Conservation (phyloP, 208 protist genomes). For the Wallacemonas collosoma region DNA sequence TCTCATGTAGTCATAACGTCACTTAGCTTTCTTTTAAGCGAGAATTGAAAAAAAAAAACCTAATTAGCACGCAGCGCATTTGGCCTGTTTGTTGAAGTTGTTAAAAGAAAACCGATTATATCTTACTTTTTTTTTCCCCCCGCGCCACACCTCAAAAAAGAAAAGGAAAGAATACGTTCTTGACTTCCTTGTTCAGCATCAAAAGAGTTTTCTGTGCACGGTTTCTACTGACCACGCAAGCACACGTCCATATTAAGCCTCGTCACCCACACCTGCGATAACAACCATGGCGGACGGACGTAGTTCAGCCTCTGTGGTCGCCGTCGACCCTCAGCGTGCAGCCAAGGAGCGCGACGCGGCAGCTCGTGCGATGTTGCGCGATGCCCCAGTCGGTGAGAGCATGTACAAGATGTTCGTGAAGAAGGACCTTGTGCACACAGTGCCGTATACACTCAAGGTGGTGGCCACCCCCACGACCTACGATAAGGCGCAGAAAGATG, state of each 20-base stretch:
- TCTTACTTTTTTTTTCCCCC: neutral
- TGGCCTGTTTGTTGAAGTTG: constrained; percentile 10
- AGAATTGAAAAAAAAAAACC: neutral
- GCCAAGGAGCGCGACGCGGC: constrained; percentile 60
- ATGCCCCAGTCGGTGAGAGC: constrained; percentile 13
- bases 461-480: constrained; percentile 22
- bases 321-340: constrained; percentile 44
- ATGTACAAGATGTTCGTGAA: constrained; percentile 17
- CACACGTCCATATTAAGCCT: neutral
- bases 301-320: constrained; percentile 57
- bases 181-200: neutral
- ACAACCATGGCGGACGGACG: constrained; percentile 55
- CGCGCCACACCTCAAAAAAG: neutral
- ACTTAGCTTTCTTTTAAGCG: constrained; percentile 6
- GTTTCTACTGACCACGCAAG: neutral
- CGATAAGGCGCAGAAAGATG: constrained; percentile 23
- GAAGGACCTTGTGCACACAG: constrained; percentile 29
- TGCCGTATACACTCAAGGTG: constrained; percentile 43
- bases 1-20: constrained; percentile 16
- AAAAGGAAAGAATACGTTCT: neutral
- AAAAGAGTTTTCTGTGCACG: neutral
- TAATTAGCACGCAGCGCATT: neutral
- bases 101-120: neutral
- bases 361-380: constrained; percentile 33
- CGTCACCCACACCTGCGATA: neutral